A percentile compares a stretch with the other conserved stretches of the same genome.
phyloP scores from a whole-genome alignment of 768 basidiomycete species.

The Mycena alexandri region DNA sequence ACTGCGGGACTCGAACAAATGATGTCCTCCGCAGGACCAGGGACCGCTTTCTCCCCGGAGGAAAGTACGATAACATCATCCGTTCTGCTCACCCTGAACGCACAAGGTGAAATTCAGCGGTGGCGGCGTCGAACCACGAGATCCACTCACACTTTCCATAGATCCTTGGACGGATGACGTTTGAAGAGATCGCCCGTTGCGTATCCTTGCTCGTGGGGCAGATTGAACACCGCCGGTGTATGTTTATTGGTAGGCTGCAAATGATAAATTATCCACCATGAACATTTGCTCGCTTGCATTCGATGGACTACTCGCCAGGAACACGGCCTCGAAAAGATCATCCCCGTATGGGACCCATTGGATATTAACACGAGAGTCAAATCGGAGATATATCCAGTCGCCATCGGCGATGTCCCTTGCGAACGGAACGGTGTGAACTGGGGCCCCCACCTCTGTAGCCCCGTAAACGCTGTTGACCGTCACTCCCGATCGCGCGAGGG shows the following conservation, averaged over 20 bases:
- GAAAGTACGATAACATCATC: conserved; percentile 49
- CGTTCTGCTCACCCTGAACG: conserved; percentile 46
- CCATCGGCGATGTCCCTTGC: conserved; percentile 38
- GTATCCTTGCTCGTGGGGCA: conserved; percentile 53
- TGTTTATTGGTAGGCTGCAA: conserved; percentile 27
- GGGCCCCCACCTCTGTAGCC: conserved; percentile 49
- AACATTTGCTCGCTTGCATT: neutral
- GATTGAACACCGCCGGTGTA: conserved; percentile 44
- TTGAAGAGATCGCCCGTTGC: conserved; percentile 58
- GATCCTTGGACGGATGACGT: conserved; percentile 56
- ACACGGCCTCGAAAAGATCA: conserved; percentile 53
- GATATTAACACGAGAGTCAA: conserved; percentile 42
- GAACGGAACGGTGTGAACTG: conserved; percentile 33
- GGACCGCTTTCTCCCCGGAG: conserved; percentile 50
- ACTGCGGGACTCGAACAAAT: conserved; percentile 1
- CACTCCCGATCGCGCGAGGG: conserved; percentile 48
- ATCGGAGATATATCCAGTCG: conserved; percentile 47
- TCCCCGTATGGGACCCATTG: conserved; percentile 55
- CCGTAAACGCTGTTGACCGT: conserved; percentile 50
- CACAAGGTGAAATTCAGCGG: neutral
- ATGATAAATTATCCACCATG: too few species aligned
- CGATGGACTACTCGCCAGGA: conserved; percentile 45
- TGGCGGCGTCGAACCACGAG: neutral
- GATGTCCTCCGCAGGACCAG: conserved; percentile 44
- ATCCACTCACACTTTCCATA: conserved; percentile 56